phyloP scores from a whole-genome alignment of 2,329 filamentous ascomycete species.

The Trichophyton schoenleinii region DNA sequence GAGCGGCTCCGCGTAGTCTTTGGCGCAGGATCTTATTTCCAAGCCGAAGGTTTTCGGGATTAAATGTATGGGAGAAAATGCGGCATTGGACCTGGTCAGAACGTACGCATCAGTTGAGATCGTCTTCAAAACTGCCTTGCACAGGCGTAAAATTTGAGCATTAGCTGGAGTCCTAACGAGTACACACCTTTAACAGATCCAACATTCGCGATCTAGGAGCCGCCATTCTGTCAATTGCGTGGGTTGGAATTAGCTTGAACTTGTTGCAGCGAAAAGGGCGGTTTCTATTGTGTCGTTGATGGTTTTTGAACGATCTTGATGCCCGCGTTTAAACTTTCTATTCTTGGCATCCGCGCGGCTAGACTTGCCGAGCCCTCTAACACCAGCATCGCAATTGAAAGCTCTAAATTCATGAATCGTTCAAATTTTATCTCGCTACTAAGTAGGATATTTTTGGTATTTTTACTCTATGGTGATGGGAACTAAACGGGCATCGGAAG shows the following conservation, averaged over 20 bases:
- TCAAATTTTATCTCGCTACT: neutral
- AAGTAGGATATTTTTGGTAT: neutral
- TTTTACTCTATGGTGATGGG: neutral
- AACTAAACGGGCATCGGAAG: conserved; percentile 10
- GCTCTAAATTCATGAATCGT: neutral
- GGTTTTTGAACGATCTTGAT: neutral
- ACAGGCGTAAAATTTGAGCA: neutral
- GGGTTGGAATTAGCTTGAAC: neutral
- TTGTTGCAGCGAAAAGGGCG: neutral
- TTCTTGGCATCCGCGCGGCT: neutral
- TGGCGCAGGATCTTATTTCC: conserved; percentile 90
- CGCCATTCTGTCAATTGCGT: conserved; percentile 28
- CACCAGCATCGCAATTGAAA: neutral
- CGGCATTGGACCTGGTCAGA: conserved; percentile 63
- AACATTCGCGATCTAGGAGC: conserved; percentile 42
- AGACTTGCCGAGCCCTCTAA: neutral
- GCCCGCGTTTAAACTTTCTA: neutral
- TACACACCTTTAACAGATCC: conserved; percentile 63
- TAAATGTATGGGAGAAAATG: conserved; percentile 83
- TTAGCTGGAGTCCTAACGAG: neutral
- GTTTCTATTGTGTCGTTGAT: neutral
- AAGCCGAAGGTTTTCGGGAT: conserved; percentile 66
- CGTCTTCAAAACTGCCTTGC: neutral
- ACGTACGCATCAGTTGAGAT: neutral
- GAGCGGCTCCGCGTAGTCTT: conserved; percentile 66